These are phyloP conservation scores for Hypholoma sublateritium DNA, from an alignment of 768 basidiomycete genomes.

Conservation along the genomic window DNA sequence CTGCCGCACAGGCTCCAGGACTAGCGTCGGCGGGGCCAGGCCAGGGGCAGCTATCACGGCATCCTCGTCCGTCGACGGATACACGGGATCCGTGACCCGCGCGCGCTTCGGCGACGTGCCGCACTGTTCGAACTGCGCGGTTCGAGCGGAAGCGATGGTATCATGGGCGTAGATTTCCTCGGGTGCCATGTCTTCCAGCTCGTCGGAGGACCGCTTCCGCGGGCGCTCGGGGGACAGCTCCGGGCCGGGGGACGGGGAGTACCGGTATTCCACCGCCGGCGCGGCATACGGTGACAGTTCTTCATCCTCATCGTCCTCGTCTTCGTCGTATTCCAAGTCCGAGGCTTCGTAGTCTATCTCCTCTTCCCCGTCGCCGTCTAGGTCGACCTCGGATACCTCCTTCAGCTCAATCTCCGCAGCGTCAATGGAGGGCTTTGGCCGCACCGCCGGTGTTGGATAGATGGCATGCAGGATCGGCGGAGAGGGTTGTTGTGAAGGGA, in stretches of 20 bases:
- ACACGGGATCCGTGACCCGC: conserved; percentile 8
- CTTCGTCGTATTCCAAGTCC: conserved; percentile 21
- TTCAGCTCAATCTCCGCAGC: conserved; percentile 21
- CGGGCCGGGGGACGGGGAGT: conserved; percentile 14
- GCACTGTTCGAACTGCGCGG: conserved; percentile 13
- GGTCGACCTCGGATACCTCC: conserved; percentile 18
- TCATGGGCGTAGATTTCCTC: conserved; percentile 11
- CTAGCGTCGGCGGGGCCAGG: neutral
- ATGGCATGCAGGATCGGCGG: conserved; percentile 3
- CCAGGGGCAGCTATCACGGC: conserved; percentile 4
- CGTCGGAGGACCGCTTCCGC: conserved; percentile 26
- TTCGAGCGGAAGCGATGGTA: conserved; percentile 18
- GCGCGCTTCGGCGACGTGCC: conserved; percentile 33
- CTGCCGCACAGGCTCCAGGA: conserved; percentile 24
- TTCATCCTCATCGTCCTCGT: conserved; percentile 19
- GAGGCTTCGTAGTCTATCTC: conserved; percentile 20
- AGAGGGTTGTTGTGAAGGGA: conserved; percentile 12
- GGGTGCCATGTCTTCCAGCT: conserved; percentile 13
- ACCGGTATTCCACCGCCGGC: conserved; percentile 6
- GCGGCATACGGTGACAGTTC: conserved; percentile 9
- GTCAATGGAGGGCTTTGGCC: neutral
- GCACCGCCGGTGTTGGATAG: conserved; percentile 2
- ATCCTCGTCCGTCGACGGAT: conserved; percentile 8
- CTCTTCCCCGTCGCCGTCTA: conserved; percentile 25
- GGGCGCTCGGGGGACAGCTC: conserved; percentile 7